phyloP scores from a whole-genome alignment of 257 asterid species.

The Eustoma russellianum region DNA sequence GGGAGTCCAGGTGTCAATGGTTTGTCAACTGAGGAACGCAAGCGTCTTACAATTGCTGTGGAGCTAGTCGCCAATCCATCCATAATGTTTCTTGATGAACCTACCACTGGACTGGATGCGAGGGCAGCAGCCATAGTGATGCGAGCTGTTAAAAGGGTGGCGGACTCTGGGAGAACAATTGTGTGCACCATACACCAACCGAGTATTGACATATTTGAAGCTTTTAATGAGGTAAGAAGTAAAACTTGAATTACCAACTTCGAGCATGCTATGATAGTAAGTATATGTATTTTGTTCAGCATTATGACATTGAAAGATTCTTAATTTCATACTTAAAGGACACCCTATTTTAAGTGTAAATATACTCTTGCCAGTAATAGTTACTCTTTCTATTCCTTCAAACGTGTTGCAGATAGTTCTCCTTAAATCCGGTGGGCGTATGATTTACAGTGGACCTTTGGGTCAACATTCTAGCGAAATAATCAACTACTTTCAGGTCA shows the following conservation, averaged over 20 bases:
- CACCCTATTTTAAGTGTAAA: too few species aligned
- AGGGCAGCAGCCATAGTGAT: constrained; percentile 53
- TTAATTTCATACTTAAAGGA: too few species aligned
- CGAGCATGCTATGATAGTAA: too few species aligned
- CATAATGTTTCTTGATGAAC: constrained; percentile 53
- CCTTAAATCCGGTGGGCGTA: constrained; percentile 6
- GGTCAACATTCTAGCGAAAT: constrained; percentile 3
- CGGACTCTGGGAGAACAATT: constrained; percentile 44
- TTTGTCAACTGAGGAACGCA: constrained; percentile 52
- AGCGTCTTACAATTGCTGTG: constrained; percentile 52
- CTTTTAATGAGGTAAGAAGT: constrained; percentile 25
- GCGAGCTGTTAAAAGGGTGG: constrained; percentile 51
- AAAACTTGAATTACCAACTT: too few species aligned
- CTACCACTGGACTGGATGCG: constrained; percentile 58
- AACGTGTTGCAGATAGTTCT: constrained; percentile 5
- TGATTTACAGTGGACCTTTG: constrained; percentile 9
- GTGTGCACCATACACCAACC: constrained; percentile 64
- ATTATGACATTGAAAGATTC: too few species aligned
- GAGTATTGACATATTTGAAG: constrained; percentile 50
- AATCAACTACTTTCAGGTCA: constrained; percentile 10
- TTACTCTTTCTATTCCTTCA: neutral
- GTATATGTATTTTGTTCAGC: too few species aligned
- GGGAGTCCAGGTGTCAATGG: constrained; percentile 45
- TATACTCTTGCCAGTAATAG: too few species aligned
- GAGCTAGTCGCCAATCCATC: constrained; percentile 62